Evolutionary conservation across 805 yeast species (phyloP).

Genomic region (Yamadazyma nakazawae): DNA sequence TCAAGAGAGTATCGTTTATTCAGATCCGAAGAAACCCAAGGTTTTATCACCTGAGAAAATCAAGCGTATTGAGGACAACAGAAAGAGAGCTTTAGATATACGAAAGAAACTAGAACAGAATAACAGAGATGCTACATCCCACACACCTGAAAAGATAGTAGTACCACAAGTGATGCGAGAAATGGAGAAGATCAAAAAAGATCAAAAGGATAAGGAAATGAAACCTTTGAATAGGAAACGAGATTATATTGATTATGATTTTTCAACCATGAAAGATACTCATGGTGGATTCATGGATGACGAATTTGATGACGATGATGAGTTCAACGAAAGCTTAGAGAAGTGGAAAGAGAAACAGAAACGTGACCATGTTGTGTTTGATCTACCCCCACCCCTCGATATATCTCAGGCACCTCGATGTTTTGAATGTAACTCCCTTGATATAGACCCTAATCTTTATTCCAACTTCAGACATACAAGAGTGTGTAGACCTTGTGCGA

Average conservation of each 20-base stretch:
- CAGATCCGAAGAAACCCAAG: conserved; percentile 4
- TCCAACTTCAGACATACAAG: conserved; percentile 63
- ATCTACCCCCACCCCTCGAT: conserved; percentile 71
- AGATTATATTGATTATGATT: conserved; percentile 81
- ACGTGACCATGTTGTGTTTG: conserved; percentile 37
- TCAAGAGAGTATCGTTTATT: too few relatives aligned
- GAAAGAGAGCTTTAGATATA: conserved; percentile 51
- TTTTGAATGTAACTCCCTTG: conserved; percentile 76
- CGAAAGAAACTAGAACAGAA: conserved; percentile 31
- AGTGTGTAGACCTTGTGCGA: conserved; percentile 79
- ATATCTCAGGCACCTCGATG: conserved; percentile 76
- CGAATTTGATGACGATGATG: conserved; percentile 14
- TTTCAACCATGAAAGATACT: conserved; percentile 85
- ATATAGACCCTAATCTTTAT: conserved; percentile 69
- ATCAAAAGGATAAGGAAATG: conserved; percentile 10
- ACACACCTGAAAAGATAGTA: conserved; percentile 11
- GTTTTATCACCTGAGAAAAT: conserved; percentile 48
- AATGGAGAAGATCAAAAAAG: conserved; percentile 1
- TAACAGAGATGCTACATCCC: conserved; percentile 34
- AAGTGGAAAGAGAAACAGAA: conserved; percentile 50
- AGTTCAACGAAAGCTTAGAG: conserved; percentile 25
- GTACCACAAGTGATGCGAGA: conserved; percentile 8
- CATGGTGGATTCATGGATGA: conserved; percentile 76
- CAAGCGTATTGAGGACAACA: conserved; percentile 48
- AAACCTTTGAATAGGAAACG: conserved; percentile 46